These are phyloP conservation scores for Miscanthus sacchariflorus DNA, from an alignment of 202 grass and related monocot genomes.

Conservation along the genomic window DNA sequence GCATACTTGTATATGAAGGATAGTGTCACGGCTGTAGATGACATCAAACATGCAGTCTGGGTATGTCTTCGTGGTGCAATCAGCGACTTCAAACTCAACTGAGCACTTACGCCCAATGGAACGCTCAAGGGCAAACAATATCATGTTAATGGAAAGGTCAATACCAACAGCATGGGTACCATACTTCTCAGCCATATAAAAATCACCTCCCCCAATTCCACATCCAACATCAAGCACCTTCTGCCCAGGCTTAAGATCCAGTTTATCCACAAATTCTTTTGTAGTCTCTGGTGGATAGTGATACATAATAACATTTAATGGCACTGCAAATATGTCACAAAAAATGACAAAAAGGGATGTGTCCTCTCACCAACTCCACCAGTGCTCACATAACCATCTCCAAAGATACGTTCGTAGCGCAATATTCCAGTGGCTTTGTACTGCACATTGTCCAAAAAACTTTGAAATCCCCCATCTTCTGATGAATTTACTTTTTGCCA, in stretches of 20 bases:
- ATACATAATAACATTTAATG: conserved; percentile 26
- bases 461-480: conserved; percentile 73
- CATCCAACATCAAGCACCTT: conserved; percentile 93
- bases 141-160: conserved; percentile 90
- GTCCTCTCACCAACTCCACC: conserved; percentile 68
- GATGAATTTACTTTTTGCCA: conserved; percentile 73
- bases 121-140: conserved; percentile 82
- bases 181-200: conserved; percentile 89
- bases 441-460: conserved; percentile 88
- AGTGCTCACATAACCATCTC: conserved; percentile 83
- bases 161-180: conserved; percentile 83
- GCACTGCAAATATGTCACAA: conserved; percentile 6
- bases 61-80: conserved; percentile 82
- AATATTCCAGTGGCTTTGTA: conserved; percentile 89
- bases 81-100: conserved; percentile 86
- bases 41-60: conserved; percentile 64
- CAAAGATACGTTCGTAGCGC: conserved; percentile 82
- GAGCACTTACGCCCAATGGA: conserved; percentile 67
- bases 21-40: conserved; percentile 91
- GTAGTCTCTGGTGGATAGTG: conserved; percentile 70
- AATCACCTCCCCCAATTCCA: conserved; percentile 85
- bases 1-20: conserved; percentile 89
- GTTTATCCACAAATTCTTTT: conserved; percentile 73
- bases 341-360: background rate
- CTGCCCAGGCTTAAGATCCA: conserved; percentile 73